Percentiles rank a stretch among this genome's conserved stretches.
Evolutionary conservation across 2,329 filamentous ascomycete species (phyloP).

Genomic region (Colletotrichum sojae): DNA sequence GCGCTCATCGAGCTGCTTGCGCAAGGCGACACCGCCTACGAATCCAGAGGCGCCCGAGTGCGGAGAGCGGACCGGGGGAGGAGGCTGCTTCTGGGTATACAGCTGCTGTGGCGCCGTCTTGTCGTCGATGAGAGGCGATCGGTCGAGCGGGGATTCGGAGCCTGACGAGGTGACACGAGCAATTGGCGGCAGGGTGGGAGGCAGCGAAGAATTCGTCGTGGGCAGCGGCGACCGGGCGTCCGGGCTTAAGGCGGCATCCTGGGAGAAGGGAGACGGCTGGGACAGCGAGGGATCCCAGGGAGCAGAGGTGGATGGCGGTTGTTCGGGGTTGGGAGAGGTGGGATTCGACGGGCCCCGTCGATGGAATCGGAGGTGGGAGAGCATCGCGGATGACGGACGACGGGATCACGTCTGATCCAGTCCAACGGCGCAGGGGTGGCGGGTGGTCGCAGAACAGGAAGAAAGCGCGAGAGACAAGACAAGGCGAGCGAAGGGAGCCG

Average conservation of each 20-base stretch:
- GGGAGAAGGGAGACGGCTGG: slow-evolving; percentile 56
- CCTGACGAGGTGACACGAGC: slow-evolving; percentile 62
- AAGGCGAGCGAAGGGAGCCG: slow-evolving; percentile 28
- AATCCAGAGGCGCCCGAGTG: slow-evolving; percentile 61
- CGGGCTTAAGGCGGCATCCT: slow-evolving; percentile 54
- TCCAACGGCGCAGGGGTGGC: slow-evolving; percentile 33
- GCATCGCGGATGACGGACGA: slow-evolving; percentile 52
- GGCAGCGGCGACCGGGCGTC: slow-evolving; percentile 54
- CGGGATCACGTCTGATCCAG: slow-evolving; percentile 23
- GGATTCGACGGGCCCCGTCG: slow-evolving; percentile 70
- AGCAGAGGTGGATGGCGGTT: slow-evolving; percentile 55
- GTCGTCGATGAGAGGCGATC: slow-evolving; percentile 36
- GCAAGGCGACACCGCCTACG: slow-evolving; percentile 68
- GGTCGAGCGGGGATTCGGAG: slow-evolving; percentile 42
- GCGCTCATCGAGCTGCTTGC: slow-evolving; percentile 57
- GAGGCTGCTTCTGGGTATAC: slow-evolving; percentile 41
- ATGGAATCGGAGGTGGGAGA: slow-evolving; percentile 71
- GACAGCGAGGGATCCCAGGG: slow-evolving; percentile 50
- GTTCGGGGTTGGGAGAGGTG: slow-evolving; percentile 66
- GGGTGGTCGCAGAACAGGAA: slow-evolving; percentile 34
- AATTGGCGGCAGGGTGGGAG: slow-evolving; percentile 67
- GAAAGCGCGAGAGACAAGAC: slow-evolving; percentile 23
- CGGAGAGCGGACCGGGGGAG: slow-evolving; percentile 48
- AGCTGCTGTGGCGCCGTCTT: slow-evolving; percentile 32
- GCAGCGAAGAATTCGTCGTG: slow-evolving; percentile 52